phyloP scores from a whole-genome alignment of 805 yeast genomes.

The Pichia phayaonensis region DNA sequence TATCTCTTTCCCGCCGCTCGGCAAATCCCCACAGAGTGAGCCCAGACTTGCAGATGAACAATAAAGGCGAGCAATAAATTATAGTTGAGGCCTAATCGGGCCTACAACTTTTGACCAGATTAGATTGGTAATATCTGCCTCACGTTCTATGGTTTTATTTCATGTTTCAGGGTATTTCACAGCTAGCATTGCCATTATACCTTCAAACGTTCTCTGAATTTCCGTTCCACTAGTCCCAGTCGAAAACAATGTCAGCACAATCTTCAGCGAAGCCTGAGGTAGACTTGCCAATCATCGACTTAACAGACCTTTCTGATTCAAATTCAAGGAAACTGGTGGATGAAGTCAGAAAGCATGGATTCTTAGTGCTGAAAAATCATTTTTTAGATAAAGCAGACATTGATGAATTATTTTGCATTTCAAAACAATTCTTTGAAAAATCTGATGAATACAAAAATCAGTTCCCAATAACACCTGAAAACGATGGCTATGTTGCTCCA shows the following conservation, averaged over 20 bases:
- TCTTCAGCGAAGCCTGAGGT: not conserved
- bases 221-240: not conserved
- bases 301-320: not conserved
- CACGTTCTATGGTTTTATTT: too few relatives aligned
- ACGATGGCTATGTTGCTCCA: slow-evolving; percentile 41
- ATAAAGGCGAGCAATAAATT: too few relatives aligned
- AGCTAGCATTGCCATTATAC: not conserved
- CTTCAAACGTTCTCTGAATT: not conserved
- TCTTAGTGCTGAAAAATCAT: slow-evolving; percentile 41
- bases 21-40: too few relatives aligned
- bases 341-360: slow-evolving; percentile 42
- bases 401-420: slow-evolving; percentile 28
- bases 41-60: too few relatives aligned
- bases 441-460: slow-evolving; percentile 30
- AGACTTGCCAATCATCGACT: not conserved
- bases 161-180: too few relatives aligned
- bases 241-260: not conserved
- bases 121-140: too few relatives aligned
- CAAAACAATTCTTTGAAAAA: slow-evolving; percentile 33
- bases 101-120: too few relatives aligned
- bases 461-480: slow-evolving; percentile 29
- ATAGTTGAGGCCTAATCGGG: too few relatives aligned
- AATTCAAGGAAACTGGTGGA: slow-evolving; percentile 32
- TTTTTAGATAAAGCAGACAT: slow-evolving; percentile 35
- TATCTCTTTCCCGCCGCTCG: too few relatives aligned